Conservation (phyloP, 2,329 filamentous ascomycete genomes). For the Purpureocillium takamizusanense region DNA sequence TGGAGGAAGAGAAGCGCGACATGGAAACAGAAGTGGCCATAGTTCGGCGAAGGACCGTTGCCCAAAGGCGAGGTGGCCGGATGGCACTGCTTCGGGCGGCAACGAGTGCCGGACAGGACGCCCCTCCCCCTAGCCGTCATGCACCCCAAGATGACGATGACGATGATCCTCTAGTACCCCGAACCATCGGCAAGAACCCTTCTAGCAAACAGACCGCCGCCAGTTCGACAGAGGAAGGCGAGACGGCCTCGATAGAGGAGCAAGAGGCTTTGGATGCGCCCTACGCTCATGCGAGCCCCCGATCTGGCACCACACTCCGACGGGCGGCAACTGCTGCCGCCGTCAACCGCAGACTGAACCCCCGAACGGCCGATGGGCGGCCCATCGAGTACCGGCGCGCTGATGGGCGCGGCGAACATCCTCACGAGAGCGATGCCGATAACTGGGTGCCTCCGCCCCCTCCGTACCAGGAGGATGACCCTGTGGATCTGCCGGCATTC, state of each 20-base stretch:
- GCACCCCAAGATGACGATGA: conserved; percentile 22
- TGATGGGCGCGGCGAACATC: conserved; percentile 62
- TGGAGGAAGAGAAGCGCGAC: conserved; percentile 67
- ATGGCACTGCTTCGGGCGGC: conserved; percentile 39
- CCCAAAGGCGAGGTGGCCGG: conserved; percentile 46
- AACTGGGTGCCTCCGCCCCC: conserved; percentile 84
- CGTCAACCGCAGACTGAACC: conserved; percentile 59
- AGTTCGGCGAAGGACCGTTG: conserved; percentile 64
- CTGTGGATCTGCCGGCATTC: conserved; percentile 46
- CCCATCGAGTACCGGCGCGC: conserved; percentile 57
- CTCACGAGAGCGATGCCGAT: conserved; percentile 80
- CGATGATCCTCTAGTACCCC: conserved; percentile 45
- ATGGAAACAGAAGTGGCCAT: conserved; percentile 72
- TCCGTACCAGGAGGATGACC: conserved; percentile 62
- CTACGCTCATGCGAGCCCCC: conserved; percentile 63
- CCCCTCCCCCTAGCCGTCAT: conserved; percentile 20
- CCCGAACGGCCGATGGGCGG: conserved; percentile 42
- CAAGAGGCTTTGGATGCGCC: conserved; percentile 60
- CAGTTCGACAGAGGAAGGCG: conserved; percentile 26
- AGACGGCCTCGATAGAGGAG: conserved; percentile 41
- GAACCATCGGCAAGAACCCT: conserved; percentile 29
- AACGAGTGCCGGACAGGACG: conserved; percentile 27
- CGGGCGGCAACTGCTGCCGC: conserved; percentile 71
- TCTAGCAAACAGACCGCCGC: conserved; percentile 9
- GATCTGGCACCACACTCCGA: conserved; percentile 60